Evolutionary conservation across 2,329 filamentous ascomycete genomes (phyloP).

Genomic region (Fusarium fracticaudum): DNA sequence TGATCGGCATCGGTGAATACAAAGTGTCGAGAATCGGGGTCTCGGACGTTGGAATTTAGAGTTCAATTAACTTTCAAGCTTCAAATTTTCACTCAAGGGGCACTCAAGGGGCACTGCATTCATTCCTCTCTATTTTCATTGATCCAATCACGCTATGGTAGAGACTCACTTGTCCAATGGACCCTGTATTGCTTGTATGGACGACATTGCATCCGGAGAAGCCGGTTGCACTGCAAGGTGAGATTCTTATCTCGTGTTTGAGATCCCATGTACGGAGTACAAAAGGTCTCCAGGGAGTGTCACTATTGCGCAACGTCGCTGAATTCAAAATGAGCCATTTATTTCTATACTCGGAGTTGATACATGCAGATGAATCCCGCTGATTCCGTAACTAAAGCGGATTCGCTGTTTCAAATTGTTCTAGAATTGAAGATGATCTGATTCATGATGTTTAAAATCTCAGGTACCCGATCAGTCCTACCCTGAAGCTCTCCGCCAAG

Average conservation of each 20-base stretch:
- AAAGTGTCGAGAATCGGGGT: neutral
- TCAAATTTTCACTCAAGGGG: neutral
- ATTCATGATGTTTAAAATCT: neutral
- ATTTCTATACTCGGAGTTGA: accelerated
- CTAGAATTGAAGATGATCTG: neutral
- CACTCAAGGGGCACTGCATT: neutral
- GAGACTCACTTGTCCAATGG: neutral
- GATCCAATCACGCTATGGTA: neutral
- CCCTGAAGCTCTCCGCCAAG: conserved; percentile 4
- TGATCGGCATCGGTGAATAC: neutral
- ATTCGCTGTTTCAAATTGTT: neutral
- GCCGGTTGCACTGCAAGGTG: neutral
- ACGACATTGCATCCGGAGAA: neutral
- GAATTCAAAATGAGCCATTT: neutral
- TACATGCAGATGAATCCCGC: neutral
- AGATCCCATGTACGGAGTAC: neutral
- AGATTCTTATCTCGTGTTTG: neutral
- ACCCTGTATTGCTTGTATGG: neutral
- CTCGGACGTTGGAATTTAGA: neutral
- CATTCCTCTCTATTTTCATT: neutral
- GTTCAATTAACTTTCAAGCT: conserved; percentile 1
- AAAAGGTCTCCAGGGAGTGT: neutral
- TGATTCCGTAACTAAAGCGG: neutral
- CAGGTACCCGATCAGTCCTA: neutral
- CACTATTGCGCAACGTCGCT: neutral